Percentiles rank a stretch among this genome's conserved stretches.
These are phyloP conservation scores for Colletotrichum sp. DNA, from an alignment of 2,329 filamentous ascomycete genomes.

Conservation along the genomic window DNA sequence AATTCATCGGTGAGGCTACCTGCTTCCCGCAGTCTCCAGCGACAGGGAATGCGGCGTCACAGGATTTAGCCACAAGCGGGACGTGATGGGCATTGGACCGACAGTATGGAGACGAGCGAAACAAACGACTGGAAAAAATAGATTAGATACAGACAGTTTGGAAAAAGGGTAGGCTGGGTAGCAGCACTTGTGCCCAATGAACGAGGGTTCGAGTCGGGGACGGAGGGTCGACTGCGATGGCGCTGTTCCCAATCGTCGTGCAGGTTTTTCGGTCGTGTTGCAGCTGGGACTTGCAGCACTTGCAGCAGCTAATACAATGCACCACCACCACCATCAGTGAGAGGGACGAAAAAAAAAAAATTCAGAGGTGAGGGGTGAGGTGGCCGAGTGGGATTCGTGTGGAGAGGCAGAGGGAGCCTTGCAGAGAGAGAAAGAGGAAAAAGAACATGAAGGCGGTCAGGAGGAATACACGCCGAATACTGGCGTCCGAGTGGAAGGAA, in stretches of 20 bases:
- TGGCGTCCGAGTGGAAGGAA: background rate
- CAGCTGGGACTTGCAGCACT: background rate
- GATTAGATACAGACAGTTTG: background rate
- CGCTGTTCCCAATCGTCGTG: background rate
- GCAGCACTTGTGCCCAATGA: conserved; percentile 13
- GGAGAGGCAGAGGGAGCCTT: background rate
- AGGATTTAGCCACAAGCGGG: background rate
- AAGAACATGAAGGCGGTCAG: conserved; percentile 16
- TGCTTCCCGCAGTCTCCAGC: background rate
- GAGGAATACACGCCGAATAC: background rate
- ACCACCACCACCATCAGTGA: background rate
- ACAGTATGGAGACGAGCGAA: background rate
- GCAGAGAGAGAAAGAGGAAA: background rate
- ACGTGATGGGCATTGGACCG: background rate
- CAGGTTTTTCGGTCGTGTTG: background rate
- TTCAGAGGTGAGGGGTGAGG: background rate
- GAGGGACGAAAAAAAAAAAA: background rate
- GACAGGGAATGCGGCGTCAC: background rate
- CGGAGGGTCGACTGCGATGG: background rate
- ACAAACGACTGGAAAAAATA: background rate
- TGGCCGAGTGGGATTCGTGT: conserved; percentile 11
- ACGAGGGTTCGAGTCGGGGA: background rate
- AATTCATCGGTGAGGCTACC: background rate
- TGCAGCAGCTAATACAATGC: background rate
- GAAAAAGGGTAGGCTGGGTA: background rate